These are phyloP conservation scores for Grigorovia jiainica DNA, from an alignment of 805 yeast genomes.

Conservation along the genomic window DNA sequence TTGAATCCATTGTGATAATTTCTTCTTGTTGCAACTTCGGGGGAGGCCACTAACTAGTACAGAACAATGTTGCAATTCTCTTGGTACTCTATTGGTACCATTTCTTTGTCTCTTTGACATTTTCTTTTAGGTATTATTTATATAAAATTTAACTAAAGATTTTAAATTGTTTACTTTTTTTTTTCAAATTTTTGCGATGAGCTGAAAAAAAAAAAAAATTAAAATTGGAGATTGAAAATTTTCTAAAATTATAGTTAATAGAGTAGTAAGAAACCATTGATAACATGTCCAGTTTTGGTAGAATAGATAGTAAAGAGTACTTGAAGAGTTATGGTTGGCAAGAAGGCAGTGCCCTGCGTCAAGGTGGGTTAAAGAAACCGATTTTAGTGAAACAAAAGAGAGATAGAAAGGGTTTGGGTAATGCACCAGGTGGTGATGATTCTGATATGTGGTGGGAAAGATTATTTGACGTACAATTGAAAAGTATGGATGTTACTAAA, in stretches of 20 bases:
- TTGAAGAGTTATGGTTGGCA: conserved; percentile 80
- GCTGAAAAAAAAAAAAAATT: conserved; percentile 1
- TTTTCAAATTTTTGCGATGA: conserved; percentile 13
- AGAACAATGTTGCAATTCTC: conserved; percentile 29
- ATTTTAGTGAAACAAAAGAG: conserved; percentile 82
- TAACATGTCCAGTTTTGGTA: background rate
- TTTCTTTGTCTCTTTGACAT: no score
- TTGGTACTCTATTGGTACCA: no score
- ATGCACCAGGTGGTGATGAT: conserved; percentile 52
- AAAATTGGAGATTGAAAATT: background rate
- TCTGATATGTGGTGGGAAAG: conserved; percentile 96
- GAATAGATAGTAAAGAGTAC: conserved; percentile 70
- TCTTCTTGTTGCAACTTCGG: conserved; percentile 28
- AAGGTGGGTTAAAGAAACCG: conserved; percentile 78
- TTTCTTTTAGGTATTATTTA: no score
- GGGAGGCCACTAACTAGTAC: conserved; percentile 47
- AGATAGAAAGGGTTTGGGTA: conserved; percentile 87
- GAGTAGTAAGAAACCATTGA: conserved; percentile 1
- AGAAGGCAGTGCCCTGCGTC: conserved; percentile 75
- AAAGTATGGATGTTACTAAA: conserved; percentile 52
- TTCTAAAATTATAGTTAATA: background rate
- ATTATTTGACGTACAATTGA: conserved; percentile 86
- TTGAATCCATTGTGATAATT: conserved; percentile 36
- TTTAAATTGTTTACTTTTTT: conserved; percentile 2
- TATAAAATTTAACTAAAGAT: no score